These are phyloP conservation scores for Nematodospora anomalae DNA, from an alignment of 1,139 yeast species.

Conservation along the genomic window DNA sequence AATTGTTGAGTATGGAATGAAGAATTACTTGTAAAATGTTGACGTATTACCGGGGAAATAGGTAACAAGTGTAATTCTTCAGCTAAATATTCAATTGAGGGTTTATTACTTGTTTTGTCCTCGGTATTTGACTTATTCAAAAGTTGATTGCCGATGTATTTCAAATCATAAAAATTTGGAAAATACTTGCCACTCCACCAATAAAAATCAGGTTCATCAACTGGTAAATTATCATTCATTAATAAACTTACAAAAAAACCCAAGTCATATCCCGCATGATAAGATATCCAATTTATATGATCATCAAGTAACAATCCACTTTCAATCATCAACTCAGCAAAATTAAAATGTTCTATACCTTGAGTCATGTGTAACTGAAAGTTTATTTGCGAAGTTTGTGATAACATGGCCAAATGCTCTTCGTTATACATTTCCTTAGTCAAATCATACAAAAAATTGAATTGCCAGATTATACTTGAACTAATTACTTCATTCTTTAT, in stretches of 20 bases:
- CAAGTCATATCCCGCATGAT: constrained; percentile 92
- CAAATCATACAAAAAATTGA: constrained; percentile 82
- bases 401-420: constrained; percentile 63
- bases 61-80: constrained; percentile 59
- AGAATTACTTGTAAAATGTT: constrained; percentile 43
- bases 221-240: constrained; percentile 76
- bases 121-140: constrained; percentile 22
- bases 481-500: constrained; percentile 63
- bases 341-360: constrained; percentile 79
- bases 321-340: constrained; percentile 82
- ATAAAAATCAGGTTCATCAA: constrained; percentile 75
- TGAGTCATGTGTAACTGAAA: constrained; percentile 70
- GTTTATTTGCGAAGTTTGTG: constrained; percentile 82
- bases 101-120: constrained; percentile 34
- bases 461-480: constrained; percentile 87
- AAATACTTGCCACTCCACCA: constrained; percentile 71
- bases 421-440: constrained; percentile 80
- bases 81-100: constrained; percentile 51
- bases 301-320: constrained; percentile 81
- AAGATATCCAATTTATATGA: constrained; percentile 83
- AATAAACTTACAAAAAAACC: constrained; percentile 83
- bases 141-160: constrained; percentile 65
- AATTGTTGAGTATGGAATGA: constrained; percentile 40
- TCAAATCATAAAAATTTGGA: constrained; percentile 84
- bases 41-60: constrained; percentile 50